Evolutionary conservation across 768 basidiomycete species (phyloP), one percentile per base, ranked within the genome.

Genomic region (Tulasnella sp.): DNA sequence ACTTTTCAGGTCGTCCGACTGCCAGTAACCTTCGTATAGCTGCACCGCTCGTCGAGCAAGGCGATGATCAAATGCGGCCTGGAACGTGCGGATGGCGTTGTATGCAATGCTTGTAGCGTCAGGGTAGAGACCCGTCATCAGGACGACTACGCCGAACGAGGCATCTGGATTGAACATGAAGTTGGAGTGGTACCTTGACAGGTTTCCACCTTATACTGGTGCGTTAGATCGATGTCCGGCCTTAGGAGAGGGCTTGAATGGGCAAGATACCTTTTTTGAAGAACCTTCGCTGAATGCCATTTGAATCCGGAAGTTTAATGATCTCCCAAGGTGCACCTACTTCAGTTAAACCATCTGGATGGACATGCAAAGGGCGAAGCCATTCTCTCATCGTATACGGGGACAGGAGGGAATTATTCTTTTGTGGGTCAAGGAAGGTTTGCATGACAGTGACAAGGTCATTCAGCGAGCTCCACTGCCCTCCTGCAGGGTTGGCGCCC

Each of bases 391-490:
- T 56, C 1, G 67, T 56, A 34, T 64, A 61, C 21, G 56, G 60
- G 0, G 62, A 42, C 15, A 70, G 46, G 9, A 68, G 27, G 57
- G 64, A 65, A 34, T 62, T 60, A 0, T 58, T 53, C 0, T 25
- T 32, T 2, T 9, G 25, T 4, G 78, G 75, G 36, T 77, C 69
- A 25, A 80, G 67, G 42, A 79, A 62, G 3, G 71, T 69, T 52
- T 72, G 71, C 69, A 75, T 75, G 43, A 76, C 49, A 5, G 63
- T 72, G 14, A 65, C 64, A 6, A 76, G 65, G 61, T 80, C 79
- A 0, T 70, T 62, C 9, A 80, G 66, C 0, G 77, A 78, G 59
- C 72, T 71, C 62, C 75, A 76, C 59, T 80, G 78, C 2, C 77
- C 78, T 2, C 73, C 77, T 2, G 74, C 63, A 2, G 77, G 69